A percentile compares a stretch with the other conserved stretches of the same genome.
phyloP scores from a whole-genome alignment of 352 stramenopile species.

The Phytophthora idaei region DNA sequence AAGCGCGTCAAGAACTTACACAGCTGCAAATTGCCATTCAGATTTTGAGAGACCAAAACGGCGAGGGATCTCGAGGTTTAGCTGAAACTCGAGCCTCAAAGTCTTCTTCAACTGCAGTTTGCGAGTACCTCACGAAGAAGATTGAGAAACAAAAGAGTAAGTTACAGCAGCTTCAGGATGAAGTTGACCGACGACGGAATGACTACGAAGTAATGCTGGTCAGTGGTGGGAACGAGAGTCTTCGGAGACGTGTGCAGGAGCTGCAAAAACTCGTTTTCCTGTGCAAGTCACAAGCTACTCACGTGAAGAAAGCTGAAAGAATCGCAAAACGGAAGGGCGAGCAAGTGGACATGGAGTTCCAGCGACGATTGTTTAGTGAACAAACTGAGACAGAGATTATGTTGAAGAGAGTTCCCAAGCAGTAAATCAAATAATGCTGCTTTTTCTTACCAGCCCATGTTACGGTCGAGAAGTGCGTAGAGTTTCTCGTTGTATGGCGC shows the following conservation, averaged over 20 bases:
- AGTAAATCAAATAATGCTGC: constrained; percentile 11
- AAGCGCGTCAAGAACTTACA: constrained; percentile 61
- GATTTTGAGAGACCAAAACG: constrained; percentile 34
- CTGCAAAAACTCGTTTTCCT: constrained; percentile 75
- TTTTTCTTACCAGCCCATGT: neutral
- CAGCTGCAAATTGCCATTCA: constrained; percentile 64
- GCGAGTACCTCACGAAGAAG: constrained; percentile 57
- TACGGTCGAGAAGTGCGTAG: constrained; percentile 60
- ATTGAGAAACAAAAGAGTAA: constrained; percentile 52
- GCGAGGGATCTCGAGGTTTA: constrained; percentile 17
- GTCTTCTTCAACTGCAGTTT: constrained; percentile 35
- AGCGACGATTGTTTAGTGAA: constrained; percentile 50
- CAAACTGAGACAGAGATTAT: constrained; percentile 72
- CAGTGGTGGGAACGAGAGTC: constrained; percentile 49
- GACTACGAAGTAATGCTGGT: constrained; percentile 52
- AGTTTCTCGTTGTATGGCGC: constrained; percentile 86
- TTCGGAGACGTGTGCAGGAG: constrained; percentile 64
- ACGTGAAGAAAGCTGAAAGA: constrained; percentile 49
- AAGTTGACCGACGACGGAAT: constrained; percentile 31
- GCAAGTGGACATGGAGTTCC: constrained; percentile 40
- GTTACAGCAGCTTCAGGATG: constrained; percentile 40
- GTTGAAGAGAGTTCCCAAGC: constrained; percentile 44
- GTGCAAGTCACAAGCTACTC: constrained; percentile 58
- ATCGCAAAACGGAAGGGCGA: constrained; percentile 39
- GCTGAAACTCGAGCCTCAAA: constrained; percentile 17